Evolutionary conservation across 2,329 filamentous ascomycete species (phyloP), one percentile per base, ranked within the genome.

Genomic region (Ilyonectria sp.): DNA sequence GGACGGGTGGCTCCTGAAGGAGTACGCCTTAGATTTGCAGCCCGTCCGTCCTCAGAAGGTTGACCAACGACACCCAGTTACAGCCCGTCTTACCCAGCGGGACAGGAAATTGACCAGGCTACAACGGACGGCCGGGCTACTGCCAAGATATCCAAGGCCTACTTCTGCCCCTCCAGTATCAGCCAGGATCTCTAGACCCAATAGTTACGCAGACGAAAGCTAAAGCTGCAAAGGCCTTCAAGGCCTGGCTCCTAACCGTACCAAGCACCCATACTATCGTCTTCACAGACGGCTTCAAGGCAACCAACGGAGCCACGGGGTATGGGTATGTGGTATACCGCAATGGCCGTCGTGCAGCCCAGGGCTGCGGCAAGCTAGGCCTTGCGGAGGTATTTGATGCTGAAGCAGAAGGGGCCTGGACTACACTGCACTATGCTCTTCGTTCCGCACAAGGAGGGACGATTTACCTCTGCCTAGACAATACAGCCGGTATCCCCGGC

Each of bases 131-230:
- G 15, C 40, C 40, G 40, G 40, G 40, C 11, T 44, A n/a, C 40
- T 44, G 40, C 40, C 40, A 44, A 44, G 40, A 44, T 44, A 8
- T 44, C 40, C 40, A 44, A 44, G 40, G 40, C 40, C 40, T 44
- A 44, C 40, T 44, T 44, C 40, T 44, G 15, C 40, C 40, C 40
- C 40, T 44, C 40, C 40, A 44, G 40, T 44, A 44, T 44, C 40
- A 44, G 40, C 40, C 40, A 44, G 8, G 40, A 44, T 44, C 40
- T 44, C 40, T 44, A 44, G 40, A 44, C 40, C 40, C 17, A 44
- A 44, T 44, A 44, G 40, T 44, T 44, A 44, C 40, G 40, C 40
- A 44, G 40, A 44, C 40, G 40, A 44, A 44, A 44, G 40, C 40
- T 44, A 44, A 44, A 44, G 40, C 40, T n/a, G 40, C 40, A 44